Conservation (phyloP, 2,329 filamentous ascomycete genomes). For the Seiridium unicorne region DNA sequence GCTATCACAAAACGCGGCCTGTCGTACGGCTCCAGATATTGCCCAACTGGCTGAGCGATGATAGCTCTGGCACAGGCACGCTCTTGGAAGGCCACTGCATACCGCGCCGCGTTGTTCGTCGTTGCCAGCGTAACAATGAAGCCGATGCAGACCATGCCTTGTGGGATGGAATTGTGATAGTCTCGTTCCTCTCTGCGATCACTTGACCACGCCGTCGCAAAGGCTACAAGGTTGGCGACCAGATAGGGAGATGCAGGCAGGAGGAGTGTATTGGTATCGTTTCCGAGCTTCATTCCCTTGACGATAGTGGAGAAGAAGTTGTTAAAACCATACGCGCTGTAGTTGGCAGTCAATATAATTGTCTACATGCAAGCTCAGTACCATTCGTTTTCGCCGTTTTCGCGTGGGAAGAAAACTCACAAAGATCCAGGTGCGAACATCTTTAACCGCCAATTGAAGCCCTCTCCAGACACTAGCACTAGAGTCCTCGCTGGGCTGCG, state of each 20-base stretch:
- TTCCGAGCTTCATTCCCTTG: constrained; percentile 2
- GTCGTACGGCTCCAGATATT: constrained; percentile 37
- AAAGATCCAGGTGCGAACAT: constrained; percentile 52
- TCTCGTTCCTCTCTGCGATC: constrained; percentile 6
- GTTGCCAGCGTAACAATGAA: constrained; percentile 26
- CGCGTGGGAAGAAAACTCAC: neutral
- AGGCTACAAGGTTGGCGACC: neutral
- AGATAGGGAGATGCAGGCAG: constrained; percentile 6
- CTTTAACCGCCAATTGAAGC: constrained; percentile 45
- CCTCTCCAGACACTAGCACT: constrained; percentile 40
- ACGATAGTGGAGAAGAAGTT: constrained; percentile 33
- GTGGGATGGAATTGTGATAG: neutral
- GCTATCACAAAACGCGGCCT: constrained; percentile 26
- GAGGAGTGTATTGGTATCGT: constrained; percentile 4
- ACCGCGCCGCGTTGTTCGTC: constrained; percentile 35
- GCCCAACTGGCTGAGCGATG: constrained; percentile 31
- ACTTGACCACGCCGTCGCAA: constrained; percentile 3
- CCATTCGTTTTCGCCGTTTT: neutral
- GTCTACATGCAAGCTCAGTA: constrained; percentile 51
- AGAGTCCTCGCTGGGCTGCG: constrained; percentile 33
- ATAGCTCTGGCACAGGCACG: constrained; percentile 27
- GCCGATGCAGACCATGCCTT: constrained; percentile 1
- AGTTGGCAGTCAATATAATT: constrained; percentile 36
- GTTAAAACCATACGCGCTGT: constrained; percentile 40
- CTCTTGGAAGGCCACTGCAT: constrained; percentile 42